A percentile compares a stretch with the other conserved stretches of the same genome.
Conservation (phyloP, 305 asterid genomes). For the Plantago lanceolata region DNA sequence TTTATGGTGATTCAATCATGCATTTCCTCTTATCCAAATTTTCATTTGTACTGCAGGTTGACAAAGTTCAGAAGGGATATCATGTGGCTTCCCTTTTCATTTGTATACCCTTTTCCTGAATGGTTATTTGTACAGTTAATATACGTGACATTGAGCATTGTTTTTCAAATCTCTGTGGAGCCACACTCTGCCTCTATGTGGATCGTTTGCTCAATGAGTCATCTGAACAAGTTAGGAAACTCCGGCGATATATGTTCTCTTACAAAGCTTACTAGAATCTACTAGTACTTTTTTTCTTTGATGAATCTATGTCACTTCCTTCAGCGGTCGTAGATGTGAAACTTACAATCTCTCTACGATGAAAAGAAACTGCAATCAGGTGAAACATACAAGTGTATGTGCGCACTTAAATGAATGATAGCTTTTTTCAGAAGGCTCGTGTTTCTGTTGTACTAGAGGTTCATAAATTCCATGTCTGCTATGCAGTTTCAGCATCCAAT, state of each 20-base stretch:
- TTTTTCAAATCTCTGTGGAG: constrained; percentile 42
- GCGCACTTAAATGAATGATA: background rate
- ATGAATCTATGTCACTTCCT: background rate
- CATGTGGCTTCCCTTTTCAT: constrained; percentile 72
- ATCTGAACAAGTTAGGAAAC: constrained; percentile 73
- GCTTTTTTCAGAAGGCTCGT: constrained; percentile 3
- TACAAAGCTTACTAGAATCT: constrained; percentile 57
- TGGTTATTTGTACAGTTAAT: background rate
- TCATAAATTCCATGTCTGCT: too few relatives aligned
- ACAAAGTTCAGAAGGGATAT: constrained; percentile 80
- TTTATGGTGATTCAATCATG: constrained; percentile 6
- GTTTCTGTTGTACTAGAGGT: background rate
- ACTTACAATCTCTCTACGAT: background rate
- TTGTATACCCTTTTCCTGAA: constrained; percentile 21
- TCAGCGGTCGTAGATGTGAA: constrained; percentile 3
- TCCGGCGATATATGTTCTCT: constrained; percentile 76
- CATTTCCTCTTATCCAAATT: constrained; percentile 17
- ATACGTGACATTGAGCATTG: constrained; percentile 22
- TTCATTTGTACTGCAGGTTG: constrained; percentile 48
- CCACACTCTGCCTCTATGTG: constrained; percentile 71
- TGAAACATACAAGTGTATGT: background rate
- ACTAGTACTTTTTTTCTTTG: too few relatives aligned
- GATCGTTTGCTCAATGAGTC: constrained; percentile 64
- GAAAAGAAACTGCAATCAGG: background rate
- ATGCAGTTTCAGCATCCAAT: too few relatives aligned